Percentiles rank a stretch among this genome's conserved stretches.
Evolutionary conservation across 176 grass and related monocot genomes (phyloP).

Genomic region (Microstegium vimineum): DNA sequence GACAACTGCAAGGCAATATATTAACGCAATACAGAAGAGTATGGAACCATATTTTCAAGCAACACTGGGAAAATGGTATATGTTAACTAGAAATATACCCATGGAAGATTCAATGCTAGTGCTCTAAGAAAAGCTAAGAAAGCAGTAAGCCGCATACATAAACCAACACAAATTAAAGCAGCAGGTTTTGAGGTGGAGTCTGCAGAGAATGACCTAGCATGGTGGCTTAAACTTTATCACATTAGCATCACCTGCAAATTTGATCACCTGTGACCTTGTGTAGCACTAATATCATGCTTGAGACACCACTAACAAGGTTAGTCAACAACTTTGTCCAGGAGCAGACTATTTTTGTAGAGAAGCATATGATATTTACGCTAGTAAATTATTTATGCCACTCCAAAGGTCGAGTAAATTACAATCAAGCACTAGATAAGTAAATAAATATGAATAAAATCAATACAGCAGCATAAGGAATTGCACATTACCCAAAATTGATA

Average conservation of each 20-base stretch:
- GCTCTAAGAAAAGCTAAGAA: background rate
- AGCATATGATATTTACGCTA: background rate
- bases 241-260: background rate
- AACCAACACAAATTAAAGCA: background rate
- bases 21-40: background rate
- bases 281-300: background rate
- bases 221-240: background rate
- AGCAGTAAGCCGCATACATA: background rate
- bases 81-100: background rate
- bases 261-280: background rate
- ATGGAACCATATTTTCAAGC: background rate
- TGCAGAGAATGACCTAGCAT: background rate
- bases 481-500: conserved; percentile 87
- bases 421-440: background rate
- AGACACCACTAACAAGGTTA: background rate
- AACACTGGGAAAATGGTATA: background rate
- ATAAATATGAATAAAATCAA: background rate
- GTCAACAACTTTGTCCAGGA: background rate
- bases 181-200: background rate
- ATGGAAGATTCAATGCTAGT: background rate
- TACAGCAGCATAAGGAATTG: conserved; percentile 10
- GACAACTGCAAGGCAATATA: conserved; percentile 61
- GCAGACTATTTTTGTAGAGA: background rate
- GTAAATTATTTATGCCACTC: background rate
- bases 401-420: background rate